Conservation (phyloP, 805 yeast genomes). For the Cyberlindnera bimundalis region DNA sequence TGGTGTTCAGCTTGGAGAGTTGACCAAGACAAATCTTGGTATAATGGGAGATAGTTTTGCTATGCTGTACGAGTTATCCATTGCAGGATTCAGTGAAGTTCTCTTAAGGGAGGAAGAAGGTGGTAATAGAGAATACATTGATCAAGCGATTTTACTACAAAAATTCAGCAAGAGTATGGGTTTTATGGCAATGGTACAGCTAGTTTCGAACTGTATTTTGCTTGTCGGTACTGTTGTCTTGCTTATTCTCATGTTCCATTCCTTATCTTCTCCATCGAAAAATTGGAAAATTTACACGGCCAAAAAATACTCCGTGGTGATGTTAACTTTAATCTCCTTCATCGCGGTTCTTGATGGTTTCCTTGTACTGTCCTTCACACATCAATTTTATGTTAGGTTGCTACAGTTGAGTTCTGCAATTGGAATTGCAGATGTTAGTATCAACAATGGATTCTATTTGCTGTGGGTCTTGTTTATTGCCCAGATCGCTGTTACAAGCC, state of each 20-base stretch:
- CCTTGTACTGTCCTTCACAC: conserved; percentile 23
- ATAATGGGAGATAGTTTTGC: conserved; percentile 40
- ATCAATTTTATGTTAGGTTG: conserved; percentile 24
- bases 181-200: conserved; percentile 16
- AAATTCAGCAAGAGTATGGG: conserved; percentile 28
- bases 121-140: conserved; percentile 17
- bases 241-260: conserved; percentile 4
- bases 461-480: conserved; percentile 21
- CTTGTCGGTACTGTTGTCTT: conserved; percentile 4
- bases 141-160: conserved; percentile 27
- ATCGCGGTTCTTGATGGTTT: conserved; percentile 15
- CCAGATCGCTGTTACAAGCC: conserved; percentile 5
- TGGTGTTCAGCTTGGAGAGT: conserved; percentile 41
- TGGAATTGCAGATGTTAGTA: conserved; percentile 26
- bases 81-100: conserved; percentile 28
- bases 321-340: conserved; percentile 17
- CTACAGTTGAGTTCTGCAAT: conserved; percentile 15
- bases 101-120: conserved; percentile 16
- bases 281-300: not conserved
- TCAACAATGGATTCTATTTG: conserved; percentile 20
- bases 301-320: conserved; percentile 11
- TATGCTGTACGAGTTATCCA: conserved; percentile 35
- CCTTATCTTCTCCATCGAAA: not conserved
- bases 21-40: conserved; percentile 39
- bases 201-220: conserved; percentile 6